Percentiles rank a stretch among this genome's conserved stretches.
These are phyloP conservation scores for Mycena haematopus DNA, from an alignment of 768 basidiomycete genomes.

Conservation along the genomic window DNA sequence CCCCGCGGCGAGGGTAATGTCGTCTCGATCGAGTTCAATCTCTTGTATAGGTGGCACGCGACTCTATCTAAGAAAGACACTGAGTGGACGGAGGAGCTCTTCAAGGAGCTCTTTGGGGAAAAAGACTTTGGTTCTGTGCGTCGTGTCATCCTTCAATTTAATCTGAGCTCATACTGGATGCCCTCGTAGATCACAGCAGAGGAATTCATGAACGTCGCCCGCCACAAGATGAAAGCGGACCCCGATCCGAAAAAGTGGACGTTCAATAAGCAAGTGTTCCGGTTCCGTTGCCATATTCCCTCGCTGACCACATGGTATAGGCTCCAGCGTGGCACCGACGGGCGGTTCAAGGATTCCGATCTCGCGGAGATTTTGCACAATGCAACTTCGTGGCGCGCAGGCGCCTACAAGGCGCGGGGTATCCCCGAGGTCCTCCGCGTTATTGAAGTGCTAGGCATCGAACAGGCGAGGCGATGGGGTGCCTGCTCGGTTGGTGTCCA, in stretches of 20 bases:
- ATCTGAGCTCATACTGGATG: neutral
- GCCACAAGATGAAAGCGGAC: constrained; percentile 37
- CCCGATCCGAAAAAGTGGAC: constrained; percentile 56
- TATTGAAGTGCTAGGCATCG: constrained; percentile 73
- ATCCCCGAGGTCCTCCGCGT: constrained; percentile 69
- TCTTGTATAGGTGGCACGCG: constrained; percentile 71
- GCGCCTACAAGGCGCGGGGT: constrained; percentile 72
- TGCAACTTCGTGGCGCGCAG: constrained; percentile 64
- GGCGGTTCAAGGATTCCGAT: constrained; percentile 68
- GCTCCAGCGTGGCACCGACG: constrained; percentile 54
- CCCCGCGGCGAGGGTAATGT: constrained; percentile 78
- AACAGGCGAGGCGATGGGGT: constrained; percentile 72
- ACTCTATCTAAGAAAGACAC: constrained; percentile 61
- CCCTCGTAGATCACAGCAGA: constrained; percentile 39
- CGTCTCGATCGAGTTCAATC: constrained; percentile 78
- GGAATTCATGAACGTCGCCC: constrained; percentile 47
- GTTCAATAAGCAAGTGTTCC: constrained; percentile 53
- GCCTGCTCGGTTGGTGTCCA: constrained; percentile 65
- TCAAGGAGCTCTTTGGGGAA: constrained; percentile 50
- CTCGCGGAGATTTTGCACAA: constrained; percentile 67
- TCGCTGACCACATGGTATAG: constrained; percentile 36
- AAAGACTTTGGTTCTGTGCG: constrained; percentile 49
- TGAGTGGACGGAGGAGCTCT: constrained; percentile 57
- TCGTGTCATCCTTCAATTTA: neutral
- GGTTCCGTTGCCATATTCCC: neutral